Base-by-base conservation (phyloP, 805 yeast genomes). In the Kazachstania psychrophila region DNA sequence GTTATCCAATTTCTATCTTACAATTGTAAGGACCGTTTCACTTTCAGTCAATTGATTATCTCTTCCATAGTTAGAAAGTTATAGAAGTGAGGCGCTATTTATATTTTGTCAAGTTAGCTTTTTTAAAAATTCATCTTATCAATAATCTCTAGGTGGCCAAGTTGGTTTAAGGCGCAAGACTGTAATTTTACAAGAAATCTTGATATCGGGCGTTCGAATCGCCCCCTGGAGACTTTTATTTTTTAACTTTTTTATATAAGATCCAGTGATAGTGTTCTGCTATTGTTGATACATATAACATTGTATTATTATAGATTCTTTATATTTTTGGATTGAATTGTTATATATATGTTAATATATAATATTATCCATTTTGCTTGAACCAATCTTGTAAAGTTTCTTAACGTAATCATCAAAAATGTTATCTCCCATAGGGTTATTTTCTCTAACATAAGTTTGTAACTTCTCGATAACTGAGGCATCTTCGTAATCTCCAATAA, bases 401-500 rank as follows among this genome's bases (percentile, higher is more conserved):
- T 39, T 43, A 6, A 48, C 35, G 5, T 26, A 15, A 5, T 33
- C 28, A 9, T 51, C 46, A 27, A 54, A 46, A 5, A 24, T 29
- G 36, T 54, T 54, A 9, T 31, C 32, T 4, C 38, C 39, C 3
- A 47, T 34, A 1, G 50, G 45, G 28, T 52, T 40, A 33, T 44
- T 62, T 62, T 52, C 66, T 65, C 49, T 78, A 56, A 43, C 45
- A 34, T 54, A 56, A 10, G 48, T 44, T 31, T 41, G 44, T 10
- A 58, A 37, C 17, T 71, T 78, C 36, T 59, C 56, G 37, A 80
- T 66, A 1, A 76, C 61, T 1, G 63, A 70, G 11, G 61, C 57
- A 34, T 61, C 64, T 47, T 81, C 88, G 4, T 68, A 68, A 10
- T 69, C 69, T 37, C 73, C 75, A 43, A 87, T 56, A 45, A 84